Evolutionary conservation across 2,329 filamentous ascomycete species (phyloP).

Genomic region (Metarhizium robertsii): DNA sequence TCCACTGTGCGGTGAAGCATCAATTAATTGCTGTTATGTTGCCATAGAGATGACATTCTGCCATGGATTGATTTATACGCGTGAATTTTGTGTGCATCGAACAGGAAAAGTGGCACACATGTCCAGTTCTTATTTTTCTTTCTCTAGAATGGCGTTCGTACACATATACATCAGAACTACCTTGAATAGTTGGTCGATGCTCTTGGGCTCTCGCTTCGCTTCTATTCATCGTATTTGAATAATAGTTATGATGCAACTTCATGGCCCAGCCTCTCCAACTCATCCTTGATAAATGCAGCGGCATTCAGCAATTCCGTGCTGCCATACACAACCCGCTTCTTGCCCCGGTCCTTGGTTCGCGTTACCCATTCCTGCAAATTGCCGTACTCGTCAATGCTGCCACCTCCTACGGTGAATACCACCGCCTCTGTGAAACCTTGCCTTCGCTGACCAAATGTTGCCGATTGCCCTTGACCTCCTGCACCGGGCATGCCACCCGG

Average conservation of each 20-base stretch:
- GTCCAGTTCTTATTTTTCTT: too few relatives aligned
- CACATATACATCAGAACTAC: background rate
- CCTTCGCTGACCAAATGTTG: slow-evolving; percentile 81
- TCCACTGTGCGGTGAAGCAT: too few relatives aligned
- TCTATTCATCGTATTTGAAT: background rate
- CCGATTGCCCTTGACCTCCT: slow-evolving; percentile 54
- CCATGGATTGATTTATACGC: too few relatives aligned
- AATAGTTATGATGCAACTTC: slow-evolving; percentile 35
- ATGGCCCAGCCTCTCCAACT: slow-evolving; percentile 52
- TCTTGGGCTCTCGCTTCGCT: background rate
- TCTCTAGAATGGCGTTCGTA: background rate
- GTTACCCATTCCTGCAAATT: slow-evolving; percentile 95
- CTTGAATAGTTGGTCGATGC: background rate
- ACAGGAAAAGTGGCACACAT: too few relatives aligned
- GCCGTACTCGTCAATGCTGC: slow-evolving; percentile 97
- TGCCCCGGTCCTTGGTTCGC: slow-evolving; percentile 60
- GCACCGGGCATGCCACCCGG: slow-evolving; percentile 42
- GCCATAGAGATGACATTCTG: too few relatives aligned
- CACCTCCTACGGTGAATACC: slow-evolving; percentile 91
- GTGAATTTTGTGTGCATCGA: too few relatives aligned
- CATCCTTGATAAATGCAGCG: slow-evolving; percentile 54
- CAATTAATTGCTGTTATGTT: too few relatives aligned
- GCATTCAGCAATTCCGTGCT: slow-evolving; percentile 77
- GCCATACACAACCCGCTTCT: slow-evolving; percentile 83
- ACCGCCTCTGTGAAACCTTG: slow-evolving; percentile 86